A percentile compares a stretch with the other conserved stretches of the same genome.
Conservation (phyloP, 2,329 filamentous ascomycete species). For the Alternaria triticimaculans region DNA sequence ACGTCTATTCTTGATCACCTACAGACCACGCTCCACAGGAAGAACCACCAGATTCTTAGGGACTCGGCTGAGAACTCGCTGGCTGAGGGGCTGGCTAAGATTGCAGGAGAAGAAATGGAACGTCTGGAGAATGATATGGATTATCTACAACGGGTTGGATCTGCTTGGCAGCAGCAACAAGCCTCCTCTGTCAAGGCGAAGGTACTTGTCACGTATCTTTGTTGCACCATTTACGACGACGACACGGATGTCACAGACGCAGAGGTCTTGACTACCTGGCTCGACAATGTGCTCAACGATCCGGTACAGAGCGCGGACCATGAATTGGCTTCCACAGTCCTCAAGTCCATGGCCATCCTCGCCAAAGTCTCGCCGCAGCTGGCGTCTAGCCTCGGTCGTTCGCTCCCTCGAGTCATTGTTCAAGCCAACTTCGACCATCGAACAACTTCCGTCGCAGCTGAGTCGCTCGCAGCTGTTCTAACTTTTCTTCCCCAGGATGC, state of each 20-base stretch:
- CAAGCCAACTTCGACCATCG: slow-evolving; percentile 75
- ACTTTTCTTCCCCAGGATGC: slow-evolving; percentile 87
- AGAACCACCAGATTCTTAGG: slow-evolving; percentile 20
- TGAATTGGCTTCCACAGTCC: slow-evolving; percentile 75
- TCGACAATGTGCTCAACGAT: slow-evolving; percentile 82
- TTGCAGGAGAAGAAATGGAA: slow-evolving; percentile 83
- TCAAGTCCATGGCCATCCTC: slow-evolving; percentile 82
- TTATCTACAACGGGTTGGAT: slow-evolving; percentile 80
- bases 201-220: slow-evolving; percentile 81
- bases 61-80: slow-evolving; percentile 41
- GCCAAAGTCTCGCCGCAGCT: slow-evolving; percentile 76
- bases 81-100: slow-evolving; percentile 67
- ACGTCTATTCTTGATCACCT: slow-evolving; percentile 76
- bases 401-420: slow-evolving; percentile 85
- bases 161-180: slow-evolving; percentile 83
- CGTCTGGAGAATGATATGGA: slow-evolving; percentile 88
- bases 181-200: slow-evolving; percentile 86
- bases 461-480: slow-evolving; percentile 81
- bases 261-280: slow-evolving; percentile 81
- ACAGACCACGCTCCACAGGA: slow-evolving; percentile 25
- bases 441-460: slow-evolving; percentile 79
- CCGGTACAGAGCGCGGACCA: slow-evolving; percentile 81
- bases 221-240: slow-evolving; percentile 82
- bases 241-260: slow-evolving; percentile 71
- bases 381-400: slow-evolving; percentile 76